These are phyloP conservation scores for Citeromyces matritensis DNA, from an alignment of 805 yeast genomes.

Conservation along the genomic window DNA sequence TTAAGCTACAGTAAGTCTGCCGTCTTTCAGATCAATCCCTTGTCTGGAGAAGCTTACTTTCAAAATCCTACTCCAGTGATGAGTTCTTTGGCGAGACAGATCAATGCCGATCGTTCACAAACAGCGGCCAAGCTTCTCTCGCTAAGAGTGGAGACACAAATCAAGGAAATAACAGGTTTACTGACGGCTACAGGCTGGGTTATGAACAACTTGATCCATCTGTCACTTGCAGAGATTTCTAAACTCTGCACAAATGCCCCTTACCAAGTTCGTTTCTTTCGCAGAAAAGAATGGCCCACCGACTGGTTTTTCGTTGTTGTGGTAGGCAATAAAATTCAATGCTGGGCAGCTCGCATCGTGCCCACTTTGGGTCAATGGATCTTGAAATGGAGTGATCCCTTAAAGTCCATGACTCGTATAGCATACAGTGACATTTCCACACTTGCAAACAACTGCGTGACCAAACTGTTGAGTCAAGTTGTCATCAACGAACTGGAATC, in stretches of 20 bases:
- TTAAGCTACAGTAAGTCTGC: conserved; percentile 13
- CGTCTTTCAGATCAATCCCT: conserved; percentile 14
- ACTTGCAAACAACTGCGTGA: too few species aligned
- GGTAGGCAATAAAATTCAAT: conserved; percentile 18
- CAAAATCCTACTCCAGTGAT: conserved; percentile 26
- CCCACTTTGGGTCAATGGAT: conserved; percentile 38
- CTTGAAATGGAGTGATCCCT: conserved; percentile 30
- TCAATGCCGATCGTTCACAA: conserved; percentile 11
- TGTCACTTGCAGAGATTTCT: conserved; percentile 30
- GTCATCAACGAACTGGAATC: too few species aligned
- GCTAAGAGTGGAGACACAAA: conserved; percentile 31
- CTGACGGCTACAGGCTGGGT: conserved; percentile 61
- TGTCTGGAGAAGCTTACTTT: conserved; percentile 26
- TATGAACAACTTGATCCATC: conserved; percentile 33
- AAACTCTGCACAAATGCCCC: conserved; percentile 5
- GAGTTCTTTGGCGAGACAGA: conserved; percentile 15
- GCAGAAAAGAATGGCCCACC: conserved; percentile 39
- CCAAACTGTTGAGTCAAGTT: too few species aligned
- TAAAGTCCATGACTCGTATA: conserved; percentile 6
- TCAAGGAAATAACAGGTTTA: conserved; percentile 35
- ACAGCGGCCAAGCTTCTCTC: conserved; percentile 21
- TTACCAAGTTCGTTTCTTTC: conserved; percentile 17
- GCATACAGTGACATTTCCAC: too few species aligned
- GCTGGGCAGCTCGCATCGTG: conserved; percentile 39
- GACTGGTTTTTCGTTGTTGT: conserved; percentile 36